Percentiles rank a stretch among this genome's conserved stretches.
Evolutionary conservation across 225 moss, liverwort and hornwort species (phyloP).

Genomic region (Physcomitrellopsis africana): DNA sequence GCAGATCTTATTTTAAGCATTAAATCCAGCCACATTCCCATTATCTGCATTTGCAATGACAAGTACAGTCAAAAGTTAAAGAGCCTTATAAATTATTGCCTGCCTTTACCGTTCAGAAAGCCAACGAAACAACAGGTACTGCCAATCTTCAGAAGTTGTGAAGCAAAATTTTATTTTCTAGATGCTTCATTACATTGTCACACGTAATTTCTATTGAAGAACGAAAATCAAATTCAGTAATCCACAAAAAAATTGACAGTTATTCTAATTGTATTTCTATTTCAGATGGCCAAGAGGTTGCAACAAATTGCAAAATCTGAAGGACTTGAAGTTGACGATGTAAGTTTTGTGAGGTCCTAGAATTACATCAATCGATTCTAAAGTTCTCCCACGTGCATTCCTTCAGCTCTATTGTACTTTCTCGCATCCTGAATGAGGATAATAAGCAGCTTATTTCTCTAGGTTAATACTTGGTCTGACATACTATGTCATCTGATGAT

Average conservation of each 20-base stretch:
- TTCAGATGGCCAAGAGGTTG: slow-evolving; percentile 94
- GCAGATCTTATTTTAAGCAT: slow-evolving; percentile 94
- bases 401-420: slow-evolving; percentile 3
- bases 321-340: slow-evolving; percentile 82
- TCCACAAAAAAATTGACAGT: not conserved
- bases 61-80: slow-evolving; percentile 87
- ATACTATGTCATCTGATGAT: too few species aligned
- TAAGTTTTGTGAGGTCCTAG: slow-evolving; percentile 36
- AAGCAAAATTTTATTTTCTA: not conserved
- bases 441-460: not conserved
- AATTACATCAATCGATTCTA: not conserved
- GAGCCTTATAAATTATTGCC: slow-evolving; percentile 87
- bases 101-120: slow-evolving; percentile 83
- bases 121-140: slow-evolving; percentile 96
- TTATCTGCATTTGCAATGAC: slow-evolving; percentile 99
- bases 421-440: slow-evolving; percentile 19
- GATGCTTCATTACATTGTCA: not conserved
- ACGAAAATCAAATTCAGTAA: not conserved
- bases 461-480: too few species aligned
- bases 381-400: not conserved
- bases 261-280: slow-evolving; percentile 17
- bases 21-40: slow-evolving; percentile 84
- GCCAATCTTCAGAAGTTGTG: slow-evolving; percentile 16
- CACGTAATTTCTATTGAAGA: slow-evolving; percentile 1
- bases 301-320: slow-evolving; percentile 85